Conservation (phyloP, 768 basidiomycete genomes). For the Lactarius trivialis region DNA sequence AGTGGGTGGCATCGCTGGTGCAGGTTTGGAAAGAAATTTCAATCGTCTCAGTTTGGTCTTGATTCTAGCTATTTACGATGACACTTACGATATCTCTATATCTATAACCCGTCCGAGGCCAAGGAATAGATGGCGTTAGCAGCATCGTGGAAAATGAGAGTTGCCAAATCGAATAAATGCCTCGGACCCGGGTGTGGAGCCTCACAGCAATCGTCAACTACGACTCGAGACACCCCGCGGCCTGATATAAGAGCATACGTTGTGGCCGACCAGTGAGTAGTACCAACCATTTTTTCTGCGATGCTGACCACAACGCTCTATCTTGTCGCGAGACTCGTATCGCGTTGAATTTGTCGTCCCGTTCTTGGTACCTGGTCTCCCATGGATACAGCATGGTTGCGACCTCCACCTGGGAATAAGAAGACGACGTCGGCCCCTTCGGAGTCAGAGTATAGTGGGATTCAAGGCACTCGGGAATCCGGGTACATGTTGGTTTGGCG, state of each 20-base stretch:
- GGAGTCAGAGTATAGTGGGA: too few species aligned
- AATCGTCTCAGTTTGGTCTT: neutral
- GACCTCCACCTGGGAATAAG: neutral
- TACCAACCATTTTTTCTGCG: neutral
- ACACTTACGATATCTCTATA: too few species aligned
- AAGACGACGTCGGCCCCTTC: neutral
- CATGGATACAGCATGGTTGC: neutral
- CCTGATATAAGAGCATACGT: neutral
- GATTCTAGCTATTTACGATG: neutral
- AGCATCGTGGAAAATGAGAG: neutral
- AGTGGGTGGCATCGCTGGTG: neutral
- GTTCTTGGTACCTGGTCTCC: neutral
- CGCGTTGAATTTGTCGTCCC: slow-evolving; percentile 91
- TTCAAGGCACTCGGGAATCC: neutral
- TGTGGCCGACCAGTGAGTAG: neutral
- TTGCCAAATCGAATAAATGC: neutral
- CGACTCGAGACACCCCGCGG: neutral
- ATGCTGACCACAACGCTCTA: neutral
- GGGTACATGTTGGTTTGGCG: neutral
- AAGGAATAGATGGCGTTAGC: neutral
- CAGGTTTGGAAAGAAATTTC: neutral
- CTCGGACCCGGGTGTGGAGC: neutral
- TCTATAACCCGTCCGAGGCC: neutral
- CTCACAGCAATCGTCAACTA: neutral
- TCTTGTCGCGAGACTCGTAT: slow-evolving; percentile 30